phyloP scores from a whole-genome alignment of 305 asterid species.

The Fraxinus dipetala region DNA sequence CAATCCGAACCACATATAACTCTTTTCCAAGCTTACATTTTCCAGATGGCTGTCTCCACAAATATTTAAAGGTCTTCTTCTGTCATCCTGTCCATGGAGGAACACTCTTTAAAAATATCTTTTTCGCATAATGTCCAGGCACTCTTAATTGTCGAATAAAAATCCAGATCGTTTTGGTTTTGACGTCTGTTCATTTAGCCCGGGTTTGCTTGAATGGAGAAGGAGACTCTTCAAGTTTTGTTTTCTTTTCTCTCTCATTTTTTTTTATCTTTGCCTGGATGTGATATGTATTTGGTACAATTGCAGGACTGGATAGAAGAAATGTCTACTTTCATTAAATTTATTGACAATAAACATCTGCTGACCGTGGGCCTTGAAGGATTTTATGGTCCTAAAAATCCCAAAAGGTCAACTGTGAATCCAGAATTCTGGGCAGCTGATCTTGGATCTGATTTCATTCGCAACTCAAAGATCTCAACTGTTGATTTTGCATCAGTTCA shows the following conservation, averaged over 20 bases:
- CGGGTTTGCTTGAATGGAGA: not conserved
- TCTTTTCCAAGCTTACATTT: not conserved
- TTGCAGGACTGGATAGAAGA: constrained; percentile 98
- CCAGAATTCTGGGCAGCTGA: constrained; percentile 95
- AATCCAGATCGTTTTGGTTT: not conserved
- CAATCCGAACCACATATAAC: not conserved
- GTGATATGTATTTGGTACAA: constrained; percentile 15
- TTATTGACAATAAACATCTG: constrained; percentile 81
- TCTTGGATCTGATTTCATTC: constrained; percentile 91
- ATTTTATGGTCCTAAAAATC: constrained; percentile 87
- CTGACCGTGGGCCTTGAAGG: constrained; percentile 96
- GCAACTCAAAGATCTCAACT: constrained; percentile 75
- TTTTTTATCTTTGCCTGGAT: not conserved
- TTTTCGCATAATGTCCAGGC: not conserved
- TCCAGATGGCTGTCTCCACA: not conserved
- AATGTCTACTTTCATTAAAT: constrained; percentile 78
- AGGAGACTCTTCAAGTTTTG: not conserved
- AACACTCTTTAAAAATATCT: not conserved
- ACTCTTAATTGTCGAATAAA: not conserved
- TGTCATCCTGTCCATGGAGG: not conserved
- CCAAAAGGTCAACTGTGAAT: constrained; percentile 67
- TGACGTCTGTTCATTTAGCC: not conserved
- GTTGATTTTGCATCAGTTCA: constrained; percentile 96
- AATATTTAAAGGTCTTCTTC: not conserved
- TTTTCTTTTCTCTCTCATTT: not conserved